Evolutionary conservation across 2,329 filamentous ascomycete species (phyloP), one percentile per base, ranked within the genome.

Genomic region (Pleoardoris graminearum): DNA sequence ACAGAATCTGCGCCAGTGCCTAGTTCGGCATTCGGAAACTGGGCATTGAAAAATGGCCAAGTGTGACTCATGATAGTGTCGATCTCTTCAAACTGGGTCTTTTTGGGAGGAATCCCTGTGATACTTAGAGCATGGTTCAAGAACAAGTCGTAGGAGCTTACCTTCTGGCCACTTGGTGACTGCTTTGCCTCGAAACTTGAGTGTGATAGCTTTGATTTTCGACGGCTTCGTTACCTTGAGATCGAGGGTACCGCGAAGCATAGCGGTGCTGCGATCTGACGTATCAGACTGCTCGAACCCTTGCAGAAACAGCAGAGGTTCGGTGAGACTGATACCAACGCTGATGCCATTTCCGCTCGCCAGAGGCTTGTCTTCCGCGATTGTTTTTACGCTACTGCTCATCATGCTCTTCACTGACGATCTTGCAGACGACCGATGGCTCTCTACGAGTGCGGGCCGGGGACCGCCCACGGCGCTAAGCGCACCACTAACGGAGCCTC

Each of bases 121-220:
- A 6, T 12, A 38, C 7, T 65, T 37, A 62, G 53, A 41, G 23
- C 23, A 21, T 19, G 37, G 42, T 22, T 17, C 36, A n/a, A 14
- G 1, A 4, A 2, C 11, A 36, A 8, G 2, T 32, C 17, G 12
- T 32, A 19, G 7, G 23, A 46, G 36, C 46, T 51, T 68, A 83
- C 85, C 91, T 77, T 97, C 94, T 14, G 94, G 93, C 94, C 94
- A 99, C 68, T 96, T 91, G 1, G 94, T 97, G 58, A 88, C 84
- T 3, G 91, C 90, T 68, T 86, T 88, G 25, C 93, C 94, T 35
- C 87, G 84, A 62, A 99, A 89, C 65, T 90, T 93, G 47, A 99
- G 79, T 5, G 89, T 91, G 21, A 99, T 84, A 3, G 90, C 88
- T 77, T 96, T 97, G 61, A 99, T 86, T 75, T 99, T 99, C 41